Evolutionary conservation across 208 protist genomes (phyloP).

Genomic region (Trypanosoma platydactyli): DNA sequence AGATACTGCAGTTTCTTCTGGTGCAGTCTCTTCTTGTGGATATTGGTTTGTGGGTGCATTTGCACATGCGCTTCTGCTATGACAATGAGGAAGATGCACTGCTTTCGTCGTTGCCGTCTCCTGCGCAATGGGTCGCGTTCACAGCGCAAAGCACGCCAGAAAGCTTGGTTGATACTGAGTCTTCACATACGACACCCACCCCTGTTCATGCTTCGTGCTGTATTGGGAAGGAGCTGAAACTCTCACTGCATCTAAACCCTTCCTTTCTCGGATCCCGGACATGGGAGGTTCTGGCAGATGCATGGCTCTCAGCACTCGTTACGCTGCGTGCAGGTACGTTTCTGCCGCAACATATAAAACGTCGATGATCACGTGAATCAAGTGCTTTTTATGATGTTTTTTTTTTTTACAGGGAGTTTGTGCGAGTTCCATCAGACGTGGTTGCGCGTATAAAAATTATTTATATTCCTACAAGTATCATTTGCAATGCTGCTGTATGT

Average conservation of each 20-base stretch:
- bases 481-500: too few species aligned
- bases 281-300: constrained; percentile 36
- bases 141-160: too few species aligned
- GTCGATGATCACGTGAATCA: constrained; percentile 1
- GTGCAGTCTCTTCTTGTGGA: constrained; percentile 24
- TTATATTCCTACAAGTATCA: too few species aligned
- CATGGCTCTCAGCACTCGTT: constrained; percentile 17
- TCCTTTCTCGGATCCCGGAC: constrained; percentile 25
- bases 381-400: background rate
- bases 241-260: constrained; percentile 20
- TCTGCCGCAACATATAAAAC: background rate
- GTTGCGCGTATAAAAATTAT: background rate
- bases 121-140: too few species aligned
- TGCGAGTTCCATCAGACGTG: background rate
- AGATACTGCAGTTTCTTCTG: constrained; percentile 22
- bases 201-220: background rate
- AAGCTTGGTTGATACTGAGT: too few species aligned
- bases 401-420: background rate
- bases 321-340: background rate
- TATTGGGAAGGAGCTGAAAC: constrained; percentile 27
- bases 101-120: background rate
- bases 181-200: too few species aligned
- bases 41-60: constrained; percentile 20
- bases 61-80: constrained; percentile 25
- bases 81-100: constrained; percentile 31